Evolutionary conservation across 2,329 filamentous ascomycete species (phyloP), one percentile per base, ranked within the genome.

Genomic region (Colletotrichum truncatum): DNA sequence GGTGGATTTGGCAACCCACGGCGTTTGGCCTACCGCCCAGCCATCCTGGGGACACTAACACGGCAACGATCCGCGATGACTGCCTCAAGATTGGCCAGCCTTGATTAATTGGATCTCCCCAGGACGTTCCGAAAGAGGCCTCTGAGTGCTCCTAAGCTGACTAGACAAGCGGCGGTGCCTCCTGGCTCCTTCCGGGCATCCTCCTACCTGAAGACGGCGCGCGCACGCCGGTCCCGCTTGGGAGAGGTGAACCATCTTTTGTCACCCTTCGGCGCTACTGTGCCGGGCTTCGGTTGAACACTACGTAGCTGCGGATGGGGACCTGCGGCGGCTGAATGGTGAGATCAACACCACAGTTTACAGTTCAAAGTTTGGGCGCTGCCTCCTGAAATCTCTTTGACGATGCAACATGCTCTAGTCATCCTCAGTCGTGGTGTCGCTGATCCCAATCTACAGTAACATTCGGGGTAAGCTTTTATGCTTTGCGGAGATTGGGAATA

Each of bases 61-160:
- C n/a, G 30, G 62, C 39, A 65, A 65, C 18, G 56, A 65, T 65
- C 56, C 49, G 57, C 62, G 30, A 34, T 32, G 39, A 32, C 39
- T 46, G 61, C 61, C 32, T 53, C 55, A 25, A 52, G 55, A 61
- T 61, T 62, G 56, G 62, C 56, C 62, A 65, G 62, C 57, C 62
- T 62, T 65, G 62, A 55, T 62, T 62, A 49, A 65, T 10, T 65
- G 57, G 56, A 65, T 65, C 62, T 54, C 34, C n/a, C 48, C 62
- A 65, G 34, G n/a, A 36, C 32, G 41, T 49, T 28, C 57, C 26
- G 28, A 55, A 62, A 18, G 49, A 32, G 14, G 9, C 39, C 21
- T 26, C 26, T 32, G 23, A 16, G 39, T 41, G 48, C 36, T 25
- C 56, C 26, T 32, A 9, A 41, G n/a, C 62, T 49, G 21, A 46